Base-by-base conservation (phyloP, 106 monocot genomes). In the Dendrobium nobile region DNA sequence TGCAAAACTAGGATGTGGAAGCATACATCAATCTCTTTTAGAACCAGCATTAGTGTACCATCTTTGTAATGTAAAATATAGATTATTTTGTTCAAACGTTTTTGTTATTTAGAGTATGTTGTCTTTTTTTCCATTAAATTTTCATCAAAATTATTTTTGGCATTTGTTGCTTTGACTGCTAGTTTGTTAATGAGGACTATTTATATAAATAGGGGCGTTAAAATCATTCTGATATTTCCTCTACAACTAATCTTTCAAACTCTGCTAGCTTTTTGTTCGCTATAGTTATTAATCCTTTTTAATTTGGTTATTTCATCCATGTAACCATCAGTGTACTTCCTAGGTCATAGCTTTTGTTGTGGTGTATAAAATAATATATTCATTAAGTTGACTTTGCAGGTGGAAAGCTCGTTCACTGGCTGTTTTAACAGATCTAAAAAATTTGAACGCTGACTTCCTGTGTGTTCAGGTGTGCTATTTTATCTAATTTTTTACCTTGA, bases 401-500 rank as follows among this genome's bases (percentile, higher is more conserved):
- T 91, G 91, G 91, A 91, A 89, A 78, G 83, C 85, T 85, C 88
- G 91, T 83, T 91, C 91, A 42, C 81, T 89, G 73, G 89, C 91
- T 27, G 68, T 91, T 79, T 77, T 91, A 54, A 75, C 59, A 55
- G 74, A 82, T 68, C 85, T 91, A 44, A 89, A 83, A 72, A 82
- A 79, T 61, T 84, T 91, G 10, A 79, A 81, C 73, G 89, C 91
- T 77, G 96, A 96, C 77, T 85, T 93, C 55, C 84, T 96, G 54
- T 96, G 96, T 85, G 80, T 93, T 83, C 93, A 96, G 91, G 96
- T 93, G 11, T 54, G 54, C 64, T 64, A 24, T 24, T 22, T 64
- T 28, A 28, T 28, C 28, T 28, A 28, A 64, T 22, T 64, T 64
- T 64, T 64, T 64, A 24, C 22, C 24, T 0, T 48, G 11, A 48